Percentiles rank a stretch among this genome's conserved stretches.
Evolutionary conservation across 176 grass and related monocot species (phyloP).

Genomic region (Oryza glumipatula): DNA sequence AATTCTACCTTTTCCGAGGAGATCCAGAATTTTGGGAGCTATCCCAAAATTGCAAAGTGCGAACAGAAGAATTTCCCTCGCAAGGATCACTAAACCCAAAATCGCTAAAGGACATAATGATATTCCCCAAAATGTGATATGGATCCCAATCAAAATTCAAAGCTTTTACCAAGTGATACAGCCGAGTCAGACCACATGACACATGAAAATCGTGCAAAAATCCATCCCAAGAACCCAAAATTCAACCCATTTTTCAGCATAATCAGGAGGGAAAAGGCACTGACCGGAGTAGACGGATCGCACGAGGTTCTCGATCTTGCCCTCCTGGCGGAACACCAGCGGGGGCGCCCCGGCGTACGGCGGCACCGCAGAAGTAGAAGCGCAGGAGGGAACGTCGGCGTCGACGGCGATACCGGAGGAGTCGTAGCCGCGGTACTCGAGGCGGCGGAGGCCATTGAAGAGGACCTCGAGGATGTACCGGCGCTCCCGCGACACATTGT

Average conservation of each 20-base stretch:
- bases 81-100: conserved; percentile 9
- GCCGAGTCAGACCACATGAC: neutral
- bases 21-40: conserved; percentile 14
- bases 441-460: conserved; percentile 82
- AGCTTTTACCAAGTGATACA: conserved; percentile 5
- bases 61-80: neutral
- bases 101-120: neutral
- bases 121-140: neutral
- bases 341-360: conserved; percentile 52
- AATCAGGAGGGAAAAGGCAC: conserved; percentile 5
- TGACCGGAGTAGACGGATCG: conserved; percentile 85
- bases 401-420: conserved; percentile 66
- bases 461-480: conserved; percentile 61
- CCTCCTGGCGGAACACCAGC: conserved; percentile 91
- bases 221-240: neutral
- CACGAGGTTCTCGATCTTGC: conserved; percentile 98
- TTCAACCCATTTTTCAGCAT: neutral
- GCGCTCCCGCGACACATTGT: conserved; percentile 74
- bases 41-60: neutral
- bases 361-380: neutral
- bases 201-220: neutral
- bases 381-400: neutral
- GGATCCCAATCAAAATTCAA: conserved; percentile 20
- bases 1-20: neutral
- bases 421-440: conserved; percentile 85